A percentile compares a stretch with the other conserved stretches of the same genome.
Conservation (phyloP, 371 early-diverging fungal species). For the Syncephalastrum racemosum region DNA sequence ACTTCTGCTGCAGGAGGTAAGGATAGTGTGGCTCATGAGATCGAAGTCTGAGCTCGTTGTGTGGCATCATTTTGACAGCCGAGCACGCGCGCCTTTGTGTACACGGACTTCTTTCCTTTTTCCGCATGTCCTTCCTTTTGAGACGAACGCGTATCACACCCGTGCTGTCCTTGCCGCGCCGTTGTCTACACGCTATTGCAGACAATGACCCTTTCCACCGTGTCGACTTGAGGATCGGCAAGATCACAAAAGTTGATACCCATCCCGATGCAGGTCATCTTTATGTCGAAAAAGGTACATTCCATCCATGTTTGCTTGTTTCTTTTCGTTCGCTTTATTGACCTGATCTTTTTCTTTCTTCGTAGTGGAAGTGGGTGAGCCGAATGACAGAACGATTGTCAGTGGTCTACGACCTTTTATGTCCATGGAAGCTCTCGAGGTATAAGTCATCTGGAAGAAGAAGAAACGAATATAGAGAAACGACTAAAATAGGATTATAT, state of each 20-base stretch:
- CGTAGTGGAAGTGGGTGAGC: neutral
- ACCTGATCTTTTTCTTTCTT: no score
- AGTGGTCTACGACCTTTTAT: constrained; percentile 73
- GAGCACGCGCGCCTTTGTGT: no score
- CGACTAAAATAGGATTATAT: neutral
- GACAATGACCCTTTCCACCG: constrained; percentile 51
- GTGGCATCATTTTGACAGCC: no score
- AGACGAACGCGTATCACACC: no score
- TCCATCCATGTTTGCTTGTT: neutral
- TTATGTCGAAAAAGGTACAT: constrained; percentile 70
- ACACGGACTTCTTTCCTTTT: no score
- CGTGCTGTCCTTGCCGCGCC: neutral
- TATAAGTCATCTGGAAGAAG: constrained; percentile 12
- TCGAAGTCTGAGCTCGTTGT: no score
- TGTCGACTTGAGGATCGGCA: constrained; percentile 77
- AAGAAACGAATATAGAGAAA: neutral
- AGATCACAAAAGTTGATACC: constrained; percentile 58
- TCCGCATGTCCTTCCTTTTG: no score
- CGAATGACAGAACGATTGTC: constrained; percentile 67
- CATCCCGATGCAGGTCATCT: constrained; percentile 77
- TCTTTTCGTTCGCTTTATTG: neutral
- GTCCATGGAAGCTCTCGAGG: constrained; percentile 46
- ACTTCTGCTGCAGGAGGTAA: no score
- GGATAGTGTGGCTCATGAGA: no score
- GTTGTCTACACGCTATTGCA: constrained; percentile 10